phyloP scores from a whole-genome alignment of 1,284 basidiomycete genomes.

The Rhodotorula glutinis region DNA sequence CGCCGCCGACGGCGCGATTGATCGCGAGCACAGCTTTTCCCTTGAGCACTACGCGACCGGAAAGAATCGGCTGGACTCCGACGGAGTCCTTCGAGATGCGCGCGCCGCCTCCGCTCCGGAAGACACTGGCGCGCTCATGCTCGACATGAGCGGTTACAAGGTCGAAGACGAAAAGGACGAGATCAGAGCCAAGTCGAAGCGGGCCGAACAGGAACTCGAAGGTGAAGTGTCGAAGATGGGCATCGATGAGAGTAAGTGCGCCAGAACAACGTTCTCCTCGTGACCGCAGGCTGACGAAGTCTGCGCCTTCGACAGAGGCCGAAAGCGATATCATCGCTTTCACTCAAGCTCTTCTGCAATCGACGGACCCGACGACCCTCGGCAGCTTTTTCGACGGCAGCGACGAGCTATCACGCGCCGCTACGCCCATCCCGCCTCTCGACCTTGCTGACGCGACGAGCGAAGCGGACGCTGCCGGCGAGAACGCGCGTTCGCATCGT shows the following conservation, averaged over 20 bases:
- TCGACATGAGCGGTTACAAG: constrained; percentile 54
- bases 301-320: constrained; percentile 5
- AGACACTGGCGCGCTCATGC: constrained; percentile 48
- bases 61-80: constrained; percentile 1
- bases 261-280: background rate
- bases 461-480: background rate
- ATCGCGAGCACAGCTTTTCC: constrained; percentile 12
- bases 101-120: constrained; percentile 15
- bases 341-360: constrained; percentile 42
- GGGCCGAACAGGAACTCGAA: constrained; percentile 15
- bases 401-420: constrained; percentile 8
- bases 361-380: constrained; percentile 46
- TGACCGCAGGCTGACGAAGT: background rate
- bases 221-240: constrained; percentile 11
- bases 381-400: constrained; percentile 33
- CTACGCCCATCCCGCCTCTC: constrained; percentile 15
- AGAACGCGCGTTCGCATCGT: background rate
- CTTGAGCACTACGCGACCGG: constrained; percentile 11
- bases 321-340: constrained; percentile 41
- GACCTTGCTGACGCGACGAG: constrained; percentile 8
- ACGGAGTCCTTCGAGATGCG: constrained; percentile 5
- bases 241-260: constrained; percentile 27
- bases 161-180: constrained; percentile 38
- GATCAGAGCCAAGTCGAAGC: constrained; percentile 21
- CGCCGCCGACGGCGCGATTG: background rate